Base-by-base conservation (phyloP, 306 rosid species). In the Citrullus colocynthis region DNA sequence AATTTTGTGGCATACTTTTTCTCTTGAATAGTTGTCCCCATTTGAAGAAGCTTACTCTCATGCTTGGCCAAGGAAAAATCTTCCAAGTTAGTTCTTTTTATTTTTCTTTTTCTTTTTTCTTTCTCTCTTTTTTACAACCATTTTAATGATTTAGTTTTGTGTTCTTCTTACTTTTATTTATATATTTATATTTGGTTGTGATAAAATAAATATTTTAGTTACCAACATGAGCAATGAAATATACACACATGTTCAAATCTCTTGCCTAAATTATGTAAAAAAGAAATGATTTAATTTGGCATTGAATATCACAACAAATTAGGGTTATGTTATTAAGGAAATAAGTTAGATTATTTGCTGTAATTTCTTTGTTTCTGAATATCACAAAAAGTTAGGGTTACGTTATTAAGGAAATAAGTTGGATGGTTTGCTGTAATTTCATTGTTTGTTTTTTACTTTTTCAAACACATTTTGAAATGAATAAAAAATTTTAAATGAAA, bases 31-130 rank as follows among this genome's bases (percentile, higher is more conserved):
- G 88, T 71, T 87, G 85, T 44, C 80, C 86, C 41, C 4, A 0
- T 8, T 34, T 89, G 71, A 79, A 81, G 64, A 86, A 69, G 42
- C 84, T 89, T 16, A 89, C 90, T 5, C 3, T 91, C 8, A 48
- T 81, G 4, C 42, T 86, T 10, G 72, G 60, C 41, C 62, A 10
- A 32, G 65, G 37, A 28, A 44, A 14, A 42, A 34, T 82, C 21
- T 48, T 80, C 73, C 6, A 14, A 0, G 90, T 85, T 9, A 82
- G 87, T 85, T 54, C 21, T 16, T 9, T 55, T 4, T 7, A 7
- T 41, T 28, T 2, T 62, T 10, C 15, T 13, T 14, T 20, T 48
- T 15, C 3, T 44, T 3, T 71, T 71, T n/a, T n/a, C n/a, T n/a
- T n/a, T 20, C 1, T 39, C 9, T 8, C 9, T 42, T 9, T 41